Evolutionary conservation across 2,329 filamentous ascomycete species (phyloP).

Genomic region (Penicillium sp.): DNA sequence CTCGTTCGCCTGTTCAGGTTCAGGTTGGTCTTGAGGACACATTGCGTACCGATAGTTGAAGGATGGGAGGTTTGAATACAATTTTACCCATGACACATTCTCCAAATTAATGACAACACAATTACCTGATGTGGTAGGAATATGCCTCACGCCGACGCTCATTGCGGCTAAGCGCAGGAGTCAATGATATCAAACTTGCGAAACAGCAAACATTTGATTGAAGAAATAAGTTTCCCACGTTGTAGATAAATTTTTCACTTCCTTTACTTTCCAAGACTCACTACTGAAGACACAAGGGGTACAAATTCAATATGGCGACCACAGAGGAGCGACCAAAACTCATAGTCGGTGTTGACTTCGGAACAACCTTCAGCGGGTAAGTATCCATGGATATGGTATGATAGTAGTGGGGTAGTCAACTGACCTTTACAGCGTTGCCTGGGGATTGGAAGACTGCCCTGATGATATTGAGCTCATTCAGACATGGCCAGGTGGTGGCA

Average conservation of each 20-base stretch:
- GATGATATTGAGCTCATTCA: conserved; percentile 23
- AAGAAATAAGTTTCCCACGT: too few species aligned
- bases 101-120: neutral
- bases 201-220: neutral
- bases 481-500: conserved; percentile 27
- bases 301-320: neutral
- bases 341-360: conserved; percentile 31
- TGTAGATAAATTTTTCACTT: neutral
- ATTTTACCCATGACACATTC: neutral
- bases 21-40: neutral
- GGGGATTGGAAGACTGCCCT: conserved; percentile 13
- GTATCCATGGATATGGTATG: neutral
- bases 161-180: neutral
- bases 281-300: neutral
- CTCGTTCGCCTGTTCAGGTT: neutral
- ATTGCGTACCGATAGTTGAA: neutral
- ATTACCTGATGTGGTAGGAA: neutral
- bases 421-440: conserved; percentile 17
- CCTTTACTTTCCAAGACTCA: neutral
- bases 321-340: conserved; percentile 5
- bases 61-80: neutral
- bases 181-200: conserved; percentile 3
- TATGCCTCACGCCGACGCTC: neutral
- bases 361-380: conserved; percentile 33
- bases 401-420: neutral